phyloP scores from a whole-genome alignment of 164 flowering plant species.

The Macadamia tetraphylla region DNA sequence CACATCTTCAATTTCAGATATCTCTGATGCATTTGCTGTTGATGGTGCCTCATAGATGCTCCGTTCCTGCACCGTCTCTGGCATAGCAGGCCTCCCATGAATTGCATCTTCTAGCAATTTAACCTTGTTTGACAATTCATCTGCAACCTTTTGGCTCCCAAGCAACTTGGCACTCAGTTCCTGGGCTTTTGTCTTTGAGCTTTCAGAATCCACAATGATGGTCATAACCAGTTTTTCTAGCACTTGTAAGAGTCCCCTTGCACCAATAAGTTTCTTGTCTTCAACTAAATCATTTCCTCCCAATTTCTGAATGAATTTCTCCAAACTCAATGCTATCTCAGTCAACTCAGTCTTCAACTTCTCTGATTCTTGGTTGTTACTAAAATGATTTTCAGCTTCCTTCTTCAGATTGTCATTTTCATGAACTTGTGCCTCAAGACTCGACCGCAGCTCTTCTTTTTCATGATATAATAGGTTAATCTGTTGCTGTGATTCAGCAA shows the following conservation, averaged over 20 bases:
- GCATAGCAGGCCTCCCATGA: constrained; percentile 29
- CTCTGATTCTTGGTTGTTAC: constrained; percentile 29
- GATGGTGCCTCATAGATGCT: constrained; percentile 58
- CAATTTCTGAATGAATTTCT: constrained; percentile 46
- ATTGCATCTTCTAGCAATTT: constrained; percentile 58
- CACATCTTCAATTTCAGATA: constrained; percentile 84
- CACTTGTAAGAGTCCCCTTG: constrained; percentile 29
- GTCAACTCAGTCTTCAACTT: constrained; percentile 35
- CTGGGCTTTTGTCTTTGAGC: constrained; percentile 46
- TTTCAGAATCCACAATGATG: constrained; percentile 45
- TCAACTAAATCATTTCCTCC: constrained; percentile 44
- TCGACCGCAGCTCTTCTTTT: constrained; percentile 50
- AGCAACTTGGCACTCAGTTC: constrained; percentile 48
- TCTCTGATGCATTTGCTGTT: constrained; percentile 58
- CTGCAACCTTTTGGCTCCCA: constrained; percentile 52
- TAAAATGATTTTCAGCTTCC: constrained; percentile 32
- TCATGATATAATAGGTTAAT: constrained; percentile 36
- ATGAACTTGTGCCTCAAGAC: constrained; percentile 30
- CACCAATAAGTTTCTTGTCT: constrained; percentile 31
- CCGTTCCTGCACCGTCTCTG: constrained; percentile 57
- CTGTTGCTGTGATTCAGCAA: constrained; percentile 37
- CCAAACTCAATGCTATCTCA: constrained; percentile 38
- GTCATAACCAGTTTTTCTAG: constrained; percentile 48
- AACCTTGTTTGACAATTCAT: constrained; percentile 64
- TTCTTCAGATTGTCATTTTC: constrained; percentile 53